Evolutionary conservation across 768 basidiomycete species (phyloP), one percentile per base, ranked within the genome.

Genomic region (Hypsizygus marmoreus): DNA sequence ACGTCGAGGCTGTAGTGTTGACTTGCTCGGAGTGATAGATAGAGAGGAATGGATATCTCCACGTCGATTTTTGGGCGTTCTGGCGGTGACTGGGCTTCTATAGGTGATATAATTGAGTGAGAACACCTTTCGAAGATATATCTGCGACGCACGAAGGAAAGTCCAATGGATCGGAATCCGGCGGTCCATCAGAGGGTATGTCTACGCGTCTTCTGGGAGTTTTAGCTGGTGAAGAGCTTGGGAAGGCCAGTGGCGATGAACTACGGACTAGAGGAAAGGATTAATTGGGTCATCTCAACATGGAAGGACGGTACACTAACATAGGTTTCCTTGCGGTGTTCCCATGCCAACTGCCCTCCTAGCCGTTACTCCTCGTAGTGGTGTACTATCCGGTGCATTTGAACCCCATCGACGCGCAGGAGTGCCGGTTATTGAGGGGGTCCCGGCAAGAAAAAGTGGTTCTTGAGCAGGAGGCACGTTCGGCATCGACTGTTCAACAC

Each of bases 41-140:
- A 85, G 65, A 10, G 90, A 86, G 5, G 93, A 93, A 61, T 95
- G 92, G 29, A 97, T 95, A 57, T 97, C 94, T 3, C 94, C 93
- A 26, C 94, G 81, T 25, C 84, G 77, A 55, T 87, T 87, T 59
- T 76, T 81, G 11, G 82, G 89, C 0, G 89, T 88, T 6, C 75
- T 73, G 56, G 63, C 65, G 23, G 62, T 59, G 4, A 69, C 61
- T 12, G 82, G 83, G 53, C 77, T 82, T 65, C 82, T 84, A 53
- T 14, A 33, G 28, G 13, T 29, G 7, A 10, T 1, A 6, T 37
- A 28, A 38, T 14, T 23, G 12, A 23, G 40, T 14, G 25, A 31
- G 25, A 47, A 1, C 29, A 30, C 6, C 49, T 14, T 36, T 16
- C 13, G 36, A n/a, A 16, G 16, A 29, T 19, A 13, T 11, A 36